Conservation (phyloP, 495 filamentous ascomycete species). For the Lepidopterella palustris region DNA sequence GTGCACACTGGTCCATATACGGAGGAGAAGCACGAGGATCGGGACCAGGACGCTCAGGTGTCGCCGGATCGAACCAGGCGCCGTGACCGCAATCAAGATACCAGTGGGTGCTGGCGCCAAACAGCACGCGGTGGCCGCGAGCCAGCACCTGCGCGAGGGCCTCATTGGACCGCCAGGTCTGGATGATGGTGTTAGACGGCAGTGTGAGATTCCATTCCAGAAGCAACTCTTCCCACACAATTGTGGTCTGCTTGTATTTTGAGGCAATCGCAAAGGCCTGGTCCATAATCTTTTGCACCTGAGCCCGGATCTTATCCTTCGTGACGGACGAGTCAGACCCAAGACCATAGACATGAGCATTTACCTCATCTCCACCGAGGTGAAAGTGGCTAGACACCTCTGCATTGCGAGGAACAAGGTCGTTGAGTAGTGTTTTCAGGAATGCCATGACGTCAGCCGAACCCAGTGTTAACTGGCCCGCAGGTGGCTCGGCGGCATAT, state of each 20-base stretch:
- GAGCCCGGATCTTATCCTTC: not conserved
- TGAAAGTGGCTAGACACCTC: not conserved
- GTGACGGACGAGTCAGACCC: not conserved
- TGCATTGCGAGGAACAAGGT: not conserved
- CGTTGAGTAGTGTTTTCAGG: not conserved
- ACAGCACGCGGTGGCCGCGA: not conserved
- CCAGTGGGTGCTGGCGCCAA: not conserved
- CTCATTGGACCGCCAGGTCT: not conserved
- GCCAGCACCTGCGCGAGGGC: not conserved
- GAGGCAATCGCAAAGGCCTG: not conserved
- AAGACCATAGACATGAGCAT: not conserved
- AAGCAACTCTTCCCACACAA: not conserved
- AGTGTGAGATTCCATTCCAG: not conserved
- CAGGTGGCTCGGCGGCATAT: not conserved
- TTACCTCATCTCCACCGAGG: not conserved
- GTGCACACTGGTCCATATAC: not conserved
- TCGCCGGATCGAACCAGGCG: not conserved
- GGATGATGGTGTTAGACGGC: not conserved
- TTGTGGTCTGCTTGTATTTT: not conserved
- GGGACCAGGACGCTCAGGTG: not conserved
- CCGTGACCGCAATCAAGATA: constrained; percentile 2
- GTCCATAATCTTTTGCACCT: not conserved
- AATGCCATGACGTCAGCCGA: not conserved
- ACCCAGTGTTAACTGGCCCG: not conserved
- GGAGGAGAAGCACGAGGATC: not conserved